A percentile compares a stretch with the other conserved stretches of the same genome.
phyloP scores from a whole-genome alignment of 164 flowering plant genomes.

The Magnolia officinalis region DNA sequence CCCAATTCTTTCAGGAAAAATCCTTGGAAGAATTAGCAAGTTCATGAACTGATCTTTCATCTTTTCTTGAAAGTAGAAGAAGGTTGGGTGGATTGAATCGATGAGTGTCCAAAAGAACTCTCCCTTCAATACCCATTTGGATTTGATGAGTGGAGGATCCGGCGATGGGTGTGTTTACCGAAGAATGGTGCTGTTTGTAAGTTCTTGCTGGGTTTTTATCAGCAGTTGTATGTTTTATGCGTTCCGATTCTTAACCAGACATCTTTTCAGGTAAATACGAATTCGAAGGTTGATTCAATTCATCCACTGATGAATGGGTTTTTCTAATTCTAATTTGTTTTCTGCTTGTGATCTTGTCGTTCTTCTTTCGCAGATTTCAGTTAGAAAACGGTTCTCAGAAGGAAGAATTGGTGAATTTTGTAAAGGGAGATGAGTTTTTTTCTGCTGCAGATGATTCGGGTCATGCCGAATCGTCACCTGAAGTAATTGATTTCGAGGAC shows the following conservation, averaged over 20 bases:
- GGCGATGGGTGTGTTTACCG: slow-evolving; percentile 14
- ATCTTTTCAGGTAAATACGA: slow-evolving; percentile 33
- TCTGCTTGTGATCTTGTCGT: neutral
- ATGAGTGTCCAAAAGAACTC: too few species aligned
- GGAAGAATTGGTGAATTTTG: slow-evolving; percentile 2
- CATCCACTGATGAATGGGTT: neutral
- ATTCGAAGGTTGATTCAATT: neutral
- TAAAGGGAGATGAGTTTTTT: neutral
- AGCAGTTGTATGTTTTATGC: slow-evolving; percentile 17
- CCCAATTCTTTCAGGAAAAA: neutral
- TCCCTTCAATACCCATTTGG: slow-evolving; percentile 2
- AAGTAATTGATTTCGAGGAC: slow-evolving; percentile 4
- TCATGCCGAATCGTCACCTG: slow-evolving; percentile 8
- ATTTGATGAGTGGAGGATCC: slow-evolving; percentile 11
- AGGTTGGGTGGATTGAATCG: neutral
- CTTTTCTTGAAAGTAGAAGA: slow-evolving; percentile 7
- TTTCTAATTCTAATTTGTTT: neutral
- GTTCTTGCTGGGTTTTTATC: slow-evolving; percentile 34
- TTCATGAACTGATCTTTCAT: slow-evolving; percentile 3
- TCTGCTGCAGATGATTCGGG: neutral
- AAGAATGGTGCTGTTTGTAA: slow-evolving; percentile 25
- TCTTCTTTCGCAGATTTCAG: slow-evolving; percentile 21
- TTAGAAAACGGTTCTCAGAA: slow-evolving; percentile 8
- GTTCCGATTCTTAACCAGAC: slow-evolving; percentile 21
- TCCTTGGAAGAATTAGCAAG: neutral